These are phyloP conservation scores for Umbellularia californica DNA, from an alignment of 164 flowering plant genomes.

Conservation along the genomic window DNA sequence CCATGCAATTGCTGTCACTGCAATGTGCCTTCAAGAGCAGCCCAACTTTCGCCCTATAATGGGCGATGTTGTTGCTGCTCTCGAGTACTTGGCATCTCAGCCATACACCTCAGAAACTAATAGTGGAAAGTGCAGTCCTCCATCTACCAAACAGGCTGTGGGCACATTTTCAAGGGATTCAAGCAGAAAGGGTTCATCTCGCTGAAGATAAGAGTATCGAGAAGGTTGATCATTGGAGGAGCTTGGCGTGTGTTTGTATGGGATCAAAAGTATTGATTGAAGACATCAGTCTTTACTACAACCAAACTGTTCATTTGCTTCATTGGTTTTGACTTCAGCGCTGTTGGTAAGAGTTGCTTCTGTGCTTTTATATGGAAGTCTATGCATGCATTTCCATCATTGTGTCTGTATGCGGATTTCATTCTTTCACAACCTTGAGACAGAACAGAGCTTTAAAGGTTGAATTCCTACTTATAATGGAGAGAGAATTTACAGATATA, in stretches of 20 bases:
- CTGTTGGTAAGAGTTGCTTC: neutral
- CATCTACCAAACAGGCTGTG: conserved; percentile 8
- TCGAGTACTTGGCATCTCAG: conserved; percentile 71
- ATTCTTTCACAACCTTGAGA: no score
- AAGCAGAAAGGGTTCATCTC: neutral
- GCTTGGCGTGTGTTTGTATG: neutral
- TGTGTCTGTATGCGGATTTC: neutral
- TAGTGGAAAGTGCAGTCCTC: conserved; percentile 7
- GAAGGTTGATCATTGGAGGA: neutral
- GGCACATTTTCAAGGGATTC: neutral
- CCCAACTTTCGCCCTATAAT: conserved; percentile 70
- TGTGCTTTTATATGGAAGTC: neutral
- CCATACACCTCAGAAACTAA: conserved; percentile 27
- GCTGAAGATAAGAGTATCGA: neutral
- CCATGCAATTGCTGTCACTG: conserved; percentile 67
- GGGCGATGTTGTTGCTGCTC: conserved; percentile 69
- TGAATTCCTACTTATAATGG: no score
- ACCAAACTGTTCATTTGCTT: neutral
- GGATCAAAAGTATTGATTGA: neutral
- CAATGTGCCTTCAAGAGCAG: conserved; percentile 86
- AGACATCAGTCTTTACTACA: neutral
- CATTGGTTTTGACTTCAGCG: neutral
- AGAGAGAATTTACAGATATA: no score
- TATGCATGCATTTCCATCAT: neutral
- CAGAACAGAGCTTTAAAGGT: no score